phyloP scores from a whole-genome alignment of 176 grass and related monocot genomes.

The Chrysopogon serrulatus region DNA sequence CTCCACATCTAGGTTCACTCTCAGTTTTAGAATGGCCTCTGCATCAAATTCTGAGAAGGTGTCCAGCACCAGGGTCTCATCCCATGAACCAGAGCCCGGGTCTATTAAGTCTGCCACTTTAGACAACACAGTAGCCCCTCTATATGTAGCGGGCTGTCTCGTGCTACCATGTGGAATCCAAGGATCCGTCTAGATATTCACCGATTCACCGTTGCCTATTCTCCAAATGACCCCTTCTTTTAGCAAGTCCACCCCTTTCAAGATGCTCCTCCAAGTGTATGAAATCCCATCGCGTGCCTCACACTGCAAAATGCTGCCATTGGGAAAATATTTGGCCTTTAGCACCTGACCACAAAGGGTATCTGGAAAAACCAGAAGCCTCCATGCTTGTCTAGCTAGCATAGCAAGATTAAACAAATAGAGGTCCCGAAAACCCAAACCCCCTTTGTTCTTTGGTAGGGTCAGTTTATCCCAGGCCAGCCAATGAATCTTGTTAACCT shows the following conservation, averaged over 20 bases:
- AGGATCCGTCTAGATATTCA: neutral
- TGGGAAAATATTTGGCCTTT: neutral
- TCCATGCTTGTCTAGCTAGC: neutral
- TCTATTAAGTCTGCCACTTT: neutral
- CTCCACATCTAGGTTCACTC: neutral
- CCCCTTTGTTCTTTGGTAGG: neutral
- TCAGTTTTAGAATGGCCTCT: neutral
- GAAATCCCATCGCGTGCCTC: too few species aligned
- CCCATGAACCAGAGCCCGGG: rapidly evolving
- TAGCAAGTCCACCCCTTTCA: neutral
- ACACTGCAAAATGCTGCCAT: neutral
- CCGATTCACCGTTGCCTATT: neutral
- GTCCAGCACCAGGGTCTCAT: neutral
- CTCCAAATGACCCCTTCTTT: neutral
- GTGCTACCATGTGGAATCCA: neutral
- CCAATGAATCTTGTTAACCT: neutral
- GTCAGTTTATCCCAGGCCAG: neutral
- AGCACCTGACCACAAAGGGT: neutral
- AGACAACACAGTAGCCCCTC: rapidly evolving
- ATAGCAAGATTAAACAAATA: neutral
- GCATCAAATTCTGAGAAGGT: neutral
- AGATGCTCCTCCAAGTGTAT: neutral
- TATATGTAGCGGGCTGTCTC: neutral
- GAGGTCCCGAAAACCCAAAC: neutral
- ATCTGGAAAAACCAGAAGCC: too few species aligned